A percentile compares a stretch with the other conserved stretches of the same genome.
These are phyloP conservation scores for Talaromyces liani DNA, from an alignment of 495 filamentous ascomycete genomes.

Conservation along the genomic window DNA sequence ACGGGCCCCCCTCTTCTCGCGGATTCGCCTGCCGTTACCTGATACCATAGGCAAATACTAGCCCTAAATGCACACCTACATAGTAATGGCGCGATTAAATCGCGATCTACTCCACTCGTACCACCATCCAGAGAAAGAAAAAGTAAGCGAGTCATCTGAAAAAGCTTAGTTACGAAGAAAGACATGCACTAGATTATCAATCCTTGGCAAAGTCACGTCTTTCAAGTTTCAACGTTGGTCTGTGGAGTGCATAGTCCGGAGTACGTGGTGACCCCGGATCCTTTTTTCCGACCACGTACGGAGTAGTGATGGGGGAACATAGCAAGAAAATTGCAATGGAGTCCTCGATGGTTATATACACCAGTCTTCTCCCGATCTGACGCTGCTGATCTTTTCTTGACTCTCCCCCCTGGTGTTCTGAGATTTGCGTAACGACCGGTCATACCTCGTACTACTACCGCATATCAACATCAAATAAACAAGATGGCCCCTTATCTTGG, in stretches of 20 bases:
- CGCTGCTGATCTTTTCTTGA: not conserved
- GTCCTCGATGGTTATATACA: not conserved
- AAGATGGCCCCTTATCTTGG: conserved; percentile 7
- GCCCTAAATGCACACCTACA: not conserved
- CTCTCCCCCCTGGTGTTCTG: not conserved
- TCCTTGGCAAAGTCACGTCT: not conserved
- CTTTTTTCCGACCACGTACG: not conserved
- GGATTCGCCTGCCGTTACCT: not conserved
- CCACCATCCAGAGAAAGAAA: not conserved
- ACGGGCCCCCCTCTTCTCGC: not conserved
- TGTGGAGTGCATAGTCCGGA: not conserved
- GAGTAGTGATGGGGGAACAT: not conserved
- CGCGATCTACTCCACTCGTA: not conserved
- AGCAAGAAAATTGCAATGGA: not conserved
- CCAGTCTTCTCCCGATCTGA: not conserved
- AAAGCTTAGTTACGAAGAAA: not conserved
- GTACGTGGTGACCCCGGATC: not conserved
- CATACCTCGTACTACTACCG: not conserved
- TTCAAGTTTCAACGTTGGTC: not conserved
- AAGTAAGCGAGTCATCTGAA: not conserved
- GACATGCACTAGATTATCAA: not conserved
- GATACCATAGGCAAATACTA: not conserved
- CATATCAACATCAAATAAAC: not conserved
- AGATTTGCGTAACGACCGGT: not conserved
- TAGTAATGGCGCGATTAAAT: not conserved